phyloP scores from a whole-genome alignment of 2,329 filamentous ascomycete species.

The Lachnellula suecica region DNA sequence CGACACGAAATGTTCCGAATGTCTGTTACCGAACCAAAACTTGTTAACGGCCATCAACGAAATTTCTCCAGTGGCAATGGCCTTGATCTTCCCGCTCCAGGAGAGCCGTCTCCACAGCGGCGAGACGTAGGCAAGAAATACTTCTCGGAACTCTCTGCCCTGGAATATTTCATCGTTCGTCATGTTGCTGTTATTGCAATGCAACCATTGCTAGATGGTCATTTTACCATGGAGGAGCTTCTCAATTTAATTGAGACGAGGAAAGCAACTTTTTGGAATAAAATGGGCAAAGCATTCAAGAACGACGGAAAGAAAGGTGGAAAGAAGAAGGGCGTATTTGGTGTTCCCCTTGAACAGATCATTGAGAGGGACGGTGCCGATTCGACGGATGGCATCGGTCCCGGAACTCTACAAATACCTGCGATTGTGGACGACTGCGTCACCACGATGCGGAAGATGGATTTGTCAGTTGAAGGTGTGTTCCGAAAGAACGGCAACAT shows the following conservation, averaged over 20 bases:
- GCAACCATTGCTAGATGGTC: conserved; percentile 84
- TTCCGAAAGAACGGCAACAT: conserved; percentile 99
- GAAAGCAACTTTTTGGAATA: conserved; percentile 96
- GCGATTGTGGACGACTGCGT: conserved; percentile 95
- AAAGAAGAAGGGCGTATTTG: conserved; percentile 94
- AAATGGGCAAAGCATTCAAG: conserved; percentile 95
- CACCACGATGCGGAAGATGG: conserved; percentile 95
- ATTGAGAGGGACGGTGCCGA: conserved; percentile 94
- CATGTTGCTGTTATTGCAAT: conserved; percentile 94
- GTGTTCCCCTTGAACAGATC: conserved; percentile 82
- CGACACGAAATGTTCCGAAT: conserved; percentile 65
- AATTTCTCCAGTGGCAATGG: conserved; percentile 59
- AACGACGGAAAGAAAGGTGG: conserved; percentile 73
- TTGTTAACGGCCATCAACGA: conserved; percentile 69
- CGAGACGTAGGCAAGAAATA: conserved; percentile 64
- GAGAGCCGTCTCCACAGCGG: conserved; percentile 51
- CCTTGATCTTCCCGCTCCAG: conserved; percentile 41
- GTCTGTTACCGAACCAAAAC: conserved; percentile 58
- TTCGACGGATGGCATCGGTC: conserved; percentile 95
- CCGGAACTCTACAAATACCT: conserved; percentile 85
- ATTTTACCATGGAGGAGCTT: conserved; percentile 93
- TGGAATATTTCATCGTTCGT: conserved; percentile 97
- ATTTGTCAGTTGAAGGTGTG: conserved; percentile 96
- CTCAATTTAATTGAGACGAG: conserved; percentile 89
- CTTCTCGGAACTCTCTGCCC: conserved; percentile 90